A percentile compares a stretch with the other conserved stretches of the same genome.
These are phyloP conservation scores for Elsinoe batatas DNA, from an alignment of 2,329 filamentous ascomycete genomes.

Conservation along the genomic window DNA sequence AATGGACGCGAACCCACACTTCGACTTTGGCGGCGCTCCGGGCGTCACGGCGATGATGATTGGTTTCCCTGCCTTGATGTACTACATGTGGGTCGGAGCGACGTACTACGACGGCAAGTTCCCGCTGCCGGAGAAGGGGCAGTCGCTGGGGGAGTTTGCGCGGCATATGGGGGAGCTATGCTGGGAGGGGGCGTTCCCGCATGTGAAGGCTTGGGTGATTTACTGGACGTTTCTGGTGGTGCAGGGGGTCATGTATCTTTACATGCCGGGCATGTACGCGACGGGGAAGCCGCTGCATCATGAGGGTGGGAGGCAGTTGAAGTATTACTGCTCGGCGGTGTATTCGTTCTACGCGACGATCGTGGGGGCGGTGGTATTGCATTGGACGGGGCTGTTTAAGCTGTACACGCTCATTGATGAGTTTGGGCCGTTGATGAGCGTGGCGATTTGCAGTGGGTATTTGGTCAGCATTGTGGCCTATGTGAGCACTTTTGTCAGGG, in stretches of 20 bases:
- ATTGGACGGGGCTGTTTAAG: conserved; percentile 75
- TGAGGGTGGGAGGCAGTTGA: conserved; percentile 71
- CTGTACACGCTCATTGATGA: conserved; percentile 90
- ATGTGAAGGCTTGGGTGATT: conserved; percentile 72
- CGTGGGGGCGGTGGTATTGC: conserved; percentile 56
- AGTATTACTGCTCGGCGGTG: conserved; percentile 90
- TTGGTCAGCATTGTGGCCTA: conserved; percentile 76
- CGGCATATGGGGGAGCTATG: conserved; percentile 60
- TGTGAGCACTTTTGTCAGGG: conserved; percentile 69
- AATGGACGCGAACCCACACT: conserved; percentile 40
- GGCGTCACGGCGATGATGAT: conserved; percentile 81
- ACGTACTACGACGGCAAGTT: conserved; percentile 83
- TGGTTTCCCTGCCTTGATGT: conserved; percentile 90
- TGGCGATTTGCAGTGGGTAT: conserved; percentile 86
- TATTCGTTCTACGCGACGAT: conserved; percentile 83
- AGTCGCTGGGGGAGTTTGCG: conserved; percentile 57
- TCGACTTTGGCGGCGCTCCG: conserved; percentile 80
- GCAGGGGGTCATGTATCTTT: conserved; percentile 72
- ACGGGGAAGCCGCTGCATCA: conserved; percentile 83
- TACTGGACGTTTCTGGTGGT: conserved; percentile 92
- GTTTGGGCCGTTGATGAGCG: conserved; percentile 85
- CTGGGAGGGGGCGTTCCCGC: conserved; percentile 78
- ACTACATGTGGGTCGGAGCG: conserved; percentile 97
- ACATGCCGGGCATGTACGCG: conserved; percentile 76
- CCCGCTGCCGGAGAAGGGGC: conserved; percentile 54